Evolutionary conservation across 306 rosid genomes (phyloP).

Genomic region (Vicia villosa): DNA sequence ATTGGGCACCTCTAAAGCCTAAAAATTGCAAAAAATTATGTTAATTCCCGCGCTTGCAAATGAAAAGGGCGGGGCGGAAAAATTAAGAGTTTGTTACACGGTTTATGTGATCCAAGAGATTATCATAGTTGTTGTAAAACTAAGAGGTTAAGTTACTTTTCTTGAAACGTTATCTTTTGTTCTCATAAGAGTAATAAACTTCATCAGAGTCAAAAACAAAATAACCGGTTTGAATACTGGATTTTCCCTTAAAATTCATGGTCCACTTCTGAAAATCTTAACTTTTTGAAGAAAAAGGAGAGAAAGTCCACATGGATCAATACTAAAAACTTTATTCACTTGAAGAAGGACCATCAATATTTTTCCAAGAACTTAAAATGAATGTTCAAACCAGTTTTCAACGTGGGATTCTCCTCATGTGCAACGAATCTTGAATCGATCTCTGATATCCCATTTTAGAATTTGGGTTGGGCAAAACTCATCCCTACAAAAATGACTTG

Average conservation of each 20-base stretch:
- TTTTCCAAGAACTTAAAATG: slow-evolving; percentile 53
- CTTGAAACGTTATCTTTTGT: slow-evolving; percentile 30
- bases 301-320: slow-evolving; percentile 50
- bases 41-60: too few species aligned
- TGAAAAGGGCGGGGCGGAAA: too few species aligned
- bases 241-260: slow-evolving; percentile 43
- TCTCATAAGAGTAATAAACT: slow-evolving; percentile 48
- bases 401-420: too few species aligned
- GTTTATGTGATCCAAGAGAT: slow-evolving; percentile 1
- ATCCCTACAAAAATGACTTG: too few species aligned
- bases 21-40: too few species aligned
- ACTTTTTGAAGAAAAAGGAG: slow-evolving; percentile 46
- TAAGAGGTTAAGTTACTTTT: background rate
- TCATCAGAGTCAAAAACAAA: slow-evolving; percentile 46
- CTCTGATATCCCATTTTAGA: too few species aligned
- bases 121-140: slow-evolving; percentile 13
- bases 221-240: slow-evolving; percentile 43
- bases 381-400: slow-evolving; percentile 44
- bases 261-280: slow-evolving; percentile 48
- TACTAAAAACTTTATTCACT: slow-evolving; percentile 45
- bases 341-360: slow-evolving; percentile 39
- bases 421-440: too few species aligned
- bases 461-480: too few species aligned
- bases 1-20: too few species aligned
- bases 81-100: too few species aligned